Conservation (phyloP, 352 stramenopile species). For the Globisporangium nagaii region DNA sequence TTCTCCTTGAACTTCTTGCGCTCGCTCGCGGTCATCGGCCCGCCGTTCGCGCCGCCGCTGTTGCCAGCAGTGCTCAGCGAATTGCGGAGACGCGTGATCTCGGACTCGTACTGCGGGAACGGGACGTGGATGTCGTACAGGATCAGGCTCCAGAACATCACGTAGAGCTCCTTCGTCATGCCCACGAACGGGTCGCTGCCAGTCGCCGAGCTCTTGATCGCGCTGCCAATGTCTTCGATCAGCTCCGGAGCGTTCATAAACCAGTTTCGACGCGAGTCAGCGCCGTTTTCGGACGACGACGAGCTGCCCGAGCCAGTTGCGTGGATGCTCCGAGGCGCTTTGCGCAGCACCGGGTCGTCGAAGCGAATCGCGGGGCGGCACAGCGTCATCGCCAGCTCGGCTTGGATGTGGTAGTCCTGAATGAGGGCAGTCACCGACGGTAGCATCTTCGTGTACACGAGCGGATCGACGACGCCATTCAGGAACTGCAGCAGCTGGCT, state of each 20-base stretch:
- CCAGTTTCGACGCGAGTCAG: conserved; percentile 28
- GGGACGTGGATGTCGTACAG: conserved; percentile 86
- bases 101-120: conserved; percentile 79
- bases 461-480: conserved; percentile 60
- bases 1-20: conserved; percentile 83
- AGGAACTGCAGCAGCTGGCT: conserved; percentile 86
- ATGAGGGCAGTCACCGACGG: conserved; percentile 58
- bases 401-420: conserved; percentile 64
- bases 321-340: conserved; percentile 59
- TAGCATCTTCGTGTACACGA: conserved; percentile 68
- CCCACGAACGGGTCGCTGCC: conserved; percentile 47
- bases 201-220: conserved; percentile 24
- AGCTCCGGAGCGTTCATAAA: conserved; percentile 62
- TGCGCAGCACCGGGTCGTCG: conserved; percentile 62
- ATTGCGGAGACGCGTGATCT: conserved; percentile 70
- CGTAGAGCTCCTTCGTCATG: conserved; percentile 72
- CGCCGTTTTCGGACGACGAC: conserved; percentile 11
- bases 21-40: conserved; percentile 36
- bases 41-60: conserved; percentile 6
- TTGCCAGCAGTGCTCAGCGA: conserved; percentile 36
- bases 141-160: conserved; percentile 83
- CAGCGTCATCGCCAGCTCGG: conserved; percentile 76
- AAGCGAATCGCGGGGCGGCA: conserved; percentile 73
- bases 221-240: conserved; percentile 48
- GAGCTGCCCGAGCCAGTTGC: conserved; percentile 24